Conservation (phyloP, 176 grass and related monocot species). For the Triticum monococcum region DNA sequence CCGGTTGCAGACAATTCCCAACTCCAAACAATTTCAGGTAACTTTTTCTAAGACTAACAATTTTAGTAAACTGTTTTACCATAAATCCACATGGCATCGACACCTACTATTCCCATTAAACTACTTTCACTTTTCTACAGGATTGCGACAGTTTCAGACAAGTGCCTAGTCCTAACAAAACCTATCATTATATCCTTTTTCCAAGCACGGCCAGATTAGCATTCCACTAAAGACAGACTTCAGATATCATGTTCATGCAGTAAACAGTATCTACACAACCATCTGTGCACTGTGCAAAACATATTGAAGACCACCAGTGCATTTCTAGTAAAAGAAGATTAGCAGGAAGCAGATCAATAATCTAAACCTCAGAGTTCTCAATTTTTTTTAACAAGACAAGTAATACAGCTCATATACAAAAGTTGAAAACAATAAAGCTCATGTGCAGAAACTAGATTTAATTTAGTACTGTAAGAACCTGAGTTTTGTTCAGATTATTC, state of each 20-base stretch:
- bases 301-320: neutral
- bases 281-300: neutral
- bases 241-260: neutral
- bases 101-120: too few relatives aligned
- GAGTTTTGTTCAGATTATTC: neutral
- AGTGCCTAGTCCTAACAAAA: too few relatives aligned
- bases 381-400: neutral
- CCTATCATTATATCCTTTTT: neutral
- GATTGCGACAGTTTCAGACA: too few relatives aligned
- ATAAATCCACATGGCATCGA: neutral
- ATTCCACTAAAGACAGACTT: neutral
- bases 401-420: constrained; percentile 1
- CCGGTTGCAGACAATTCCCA: neutral
- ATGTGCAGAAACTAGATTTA: neutral
- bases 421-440: neutral
- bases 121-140: too few relatives aligned
- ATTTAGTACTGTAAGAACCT: neutral
- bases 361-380: neutral
- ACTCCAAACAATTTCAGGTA: neutral
- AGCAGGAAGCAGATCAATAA: constrained; percentile 1
- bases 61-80: neutral
- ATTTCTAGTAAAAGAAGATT: neutral
- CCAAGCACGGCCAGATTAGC: neutral
- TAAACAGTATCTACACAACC: neutral
- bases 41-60: neutral